These are phyloP conservation scores for Przewalskia tangutica DNA, from an alignment of 257 asterid species.

Conservation along the genomic window DNA sequence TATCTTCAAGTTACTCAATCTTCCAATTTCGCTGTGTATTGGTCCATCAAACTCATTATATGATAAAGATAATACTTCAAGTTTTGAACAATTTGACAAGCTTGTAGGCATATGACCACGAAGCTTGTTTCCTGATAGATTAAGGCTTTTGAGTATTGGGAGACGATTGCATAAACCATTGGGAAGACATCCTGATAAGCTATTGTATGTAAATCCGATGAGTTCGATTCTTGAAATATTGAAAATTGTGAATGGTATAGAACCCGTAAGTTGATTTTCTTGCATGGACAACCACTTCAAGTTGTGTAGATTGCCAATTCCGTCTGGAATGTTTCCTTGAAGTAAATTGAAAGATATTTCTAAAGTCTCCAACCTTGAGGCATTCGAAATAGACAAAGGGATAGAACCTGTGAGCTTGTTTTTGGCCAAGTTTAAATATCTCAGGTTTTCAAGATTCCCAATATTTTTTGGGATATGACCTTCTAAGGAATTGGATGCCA, in stretches of 20 bases:
- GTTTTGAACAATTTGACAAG: neutral
- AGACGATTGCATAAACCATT: neutral
- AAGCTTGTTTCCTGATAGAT: neutral
- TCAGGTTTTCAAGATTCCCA: neutral
- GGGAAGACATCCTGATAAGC: neutral
- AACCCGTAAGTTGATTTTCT: constrained; percentile 2
- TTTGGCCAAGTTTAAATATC: neutral
- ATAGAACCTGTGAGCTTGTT: neutral
- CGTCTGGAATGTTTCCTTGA: neutral
- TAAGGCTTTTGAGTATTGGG: neutral
- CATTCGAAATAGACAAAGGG: neutral
- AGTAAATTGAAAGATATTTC: neutral
- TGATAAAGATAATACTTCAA: neutral
- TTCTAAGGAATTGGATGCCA: neutral
- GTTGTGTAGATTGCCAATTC: constrained; percentile 8
- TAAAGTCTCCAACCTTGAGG: neutral
- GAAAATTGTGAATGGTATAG: neutral
- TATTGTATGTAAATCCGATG: neutral
- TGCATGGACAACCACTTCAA: neutral
- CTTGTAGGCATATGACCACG: neutral
- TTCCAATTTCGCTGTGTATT: neutral
- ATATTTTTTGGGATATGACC: constrained; percentile 10
- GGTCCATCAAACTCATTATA: neutral
- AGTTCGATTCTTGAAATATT: neutral
- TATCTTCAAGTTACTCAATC: neutral